A percentile compares a stretch with the other conserved stretches of the same genome.
These are phyloP conservation scores for Rehmannia glutinosa DNA, from an alignment of 257 asterid species.

Conservation along the genomic window DNA sequence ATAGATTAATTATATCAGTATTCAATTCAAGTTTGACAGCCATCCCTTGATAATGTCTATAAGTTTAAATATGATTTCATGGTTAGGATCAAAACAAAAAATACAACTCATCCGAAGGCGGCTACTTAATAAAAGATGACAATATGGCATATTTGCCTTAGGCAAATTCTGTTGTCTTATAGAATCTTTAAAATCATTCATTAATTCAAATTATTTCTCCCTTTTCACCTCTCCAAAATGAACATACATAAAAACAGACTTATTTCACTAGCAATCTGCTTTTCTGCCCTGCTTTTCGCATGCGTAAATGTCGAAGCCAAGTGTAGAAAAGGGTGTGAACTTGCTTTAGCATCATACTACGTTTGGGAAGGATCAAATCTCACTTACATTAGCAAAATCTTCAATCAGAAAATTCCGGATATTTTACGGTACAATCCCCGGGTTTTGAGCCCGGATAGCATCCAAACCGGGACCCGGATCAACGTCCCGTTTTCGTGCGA, in stretches of 20 bases:
- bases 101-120: too few relatives aligned
- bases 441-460: slow-evolving; percentile 27
- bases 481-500: slow-evolving; percentile 69
- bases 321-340: slow-evolving; percentile 56
- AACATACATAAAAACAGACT: slow-evolving; percentile 16
- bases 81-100: too few relatives aligned
- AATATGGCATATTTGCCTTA: slow-evolving; percentile 25
- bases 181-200: slow-evolving; percentile 31
- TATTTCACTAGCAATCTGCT: neutral
- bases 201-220: neutral
- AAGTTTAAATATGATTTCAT: neutral
- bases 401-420: slow-evolving; percentile 31
- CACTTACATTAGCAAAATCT: slow-evolving; percentile 47
- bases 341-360: slow-evolving; percentile 72
- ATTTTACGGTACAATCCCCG: slow-evolving; percentile 47
- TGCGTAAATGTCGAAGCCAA: slow-evolving; percentile 35
- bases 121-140: slow-evolving; percentile 30
- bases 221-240: slow-evolving; percentile 11
- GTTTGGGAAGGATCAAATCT: slow-evolving; percentile 56
- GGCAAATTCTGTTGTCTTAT: too few relatives aligned
- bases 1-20: too few relatives aligned
- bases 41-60: neutral
- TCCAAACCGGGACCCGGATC: slow-evolving; percentile 40
- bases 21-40: too few relatives aligned
- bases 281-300: slow-evolving; percentile 15